Percentiles rank a stretch among this genome's conserved stretches.
These are phyloP conservation scores for Suhomyces vadensis DNA, from an alignment of 805 yeast species.

Conservation along the genomic window DNA sequence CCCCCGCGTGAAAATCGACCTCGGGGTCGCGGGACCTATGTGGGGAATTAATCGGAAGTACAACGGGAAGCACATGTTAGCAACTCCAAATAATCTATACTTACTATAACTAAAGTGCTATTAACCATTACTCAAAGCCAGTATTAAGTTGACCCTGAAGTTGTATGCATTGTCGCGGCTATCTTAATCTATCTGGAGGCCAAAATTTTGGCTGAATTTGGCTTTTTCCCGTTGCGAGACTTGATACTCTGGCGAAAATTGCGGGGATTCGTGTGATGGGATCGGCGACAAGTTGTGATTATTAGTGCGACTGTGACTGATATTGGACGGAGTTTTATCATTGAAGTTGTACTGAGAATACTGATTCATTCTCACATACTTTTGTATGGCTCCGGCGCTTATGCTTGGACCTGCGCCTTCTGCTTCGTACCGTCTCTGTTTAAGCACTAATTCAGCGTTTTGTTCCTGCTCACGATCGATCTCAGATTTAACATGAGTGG, in stretches of 20 bases:
- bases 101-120: no score
- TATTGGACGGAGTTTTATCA: background rate
- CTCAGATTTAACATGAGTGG: conserved; percentile 13
- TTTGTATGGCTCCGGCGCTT: no score
- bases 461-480: conserved; percentile 19
- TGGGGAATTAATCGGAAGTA: no score
- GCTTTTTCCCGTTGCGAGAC: background rate
- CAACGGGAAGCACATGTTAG: no score
- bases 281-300: background rate
- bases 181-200: background rate
- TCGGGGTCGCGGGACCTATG: no score
- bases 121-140: no score
- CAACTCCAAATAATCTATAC: no score
- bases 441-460: conserved; percentile 20
- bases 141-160: no score
- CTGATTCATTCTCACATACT: conserved; percentile 17
- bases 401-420: conserved; percentile 14
- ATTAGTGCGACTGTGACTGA: background rate
- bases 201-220: background rate
- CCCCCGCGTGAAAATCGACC: no score
- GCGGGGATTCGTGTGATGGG: background rate
- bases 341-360: conserved; percentile 5
- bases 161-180: no score
- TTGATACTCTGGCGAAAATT: background rate
- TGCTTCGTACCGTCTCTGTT: conserved; percentile 23